A percentile compares a stretch with the other conserved stretches of the same genome.
Conservation (phyloP, 2,329 filamentous ascomycete genomes). For the Cercospora canescens region DNA sequence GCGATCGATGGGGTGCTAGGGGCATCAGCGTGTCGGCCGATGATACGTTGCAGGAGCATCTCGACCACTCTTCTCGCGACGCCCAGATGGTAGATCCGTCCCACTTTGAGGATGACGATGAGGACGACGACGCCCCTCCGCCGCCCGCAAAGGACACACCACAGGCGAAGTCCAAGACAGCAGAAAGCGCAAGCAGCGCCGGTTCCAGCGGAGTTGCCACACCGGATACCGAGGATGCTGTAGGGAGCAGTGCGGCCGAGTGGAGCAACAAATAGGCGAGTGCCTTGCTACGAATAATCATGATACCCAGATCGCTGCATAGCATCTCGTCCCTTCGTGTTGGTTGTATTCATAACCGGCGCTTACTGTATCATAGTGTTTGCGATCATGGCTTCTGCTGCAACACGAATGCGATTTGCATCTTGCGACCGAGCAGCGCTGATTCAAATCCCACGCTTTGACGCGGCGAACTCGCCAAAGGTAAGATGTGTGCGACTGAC, state of each 20-base stretch:
- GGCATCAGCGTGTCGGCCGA: conserved; percentile 63
- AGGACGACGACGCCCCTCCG: conserved; percentile 38
- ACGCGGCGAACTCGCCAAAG: neutral
- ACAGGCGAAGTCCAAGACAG: conserved; percentile 9
- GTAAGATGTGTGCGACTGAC: neutral
- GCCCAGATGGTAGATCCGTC: conserved; percentile 46
- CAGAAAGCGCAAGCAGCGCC: conserved; percentile 29
- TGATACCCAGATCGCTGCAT: conserved; percentile 15
- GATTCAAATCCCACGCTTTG: neutral
- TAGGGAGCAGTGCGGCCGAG: conserved; percentile 10
- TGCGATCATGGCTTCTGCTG: neutral
- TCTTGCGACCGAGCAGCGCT: neutral
- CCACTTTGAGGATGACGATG: conserved; percentile 49
- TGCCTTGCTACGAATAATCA: conserved; percentile 10
- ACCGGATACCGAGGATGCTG: conserved; percentile 6
- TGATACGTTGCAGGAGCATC: conserved; percentile 47
- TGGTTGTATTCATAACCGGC: conserved; percentile 1
- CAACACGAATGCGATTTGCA: neutral
- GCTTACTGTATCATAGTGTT: conserved; percentile 13
- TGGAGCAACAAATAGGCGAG: conserved; percentile 15
- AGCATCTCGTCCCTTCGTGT: neutral
- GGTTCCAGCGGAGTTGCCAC: conserved; percentile 11
- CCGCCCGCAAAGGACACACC: conserved; percentile 32
- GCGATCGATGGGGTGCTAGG: conserved; percentile 57
- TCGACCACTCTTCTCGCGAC: conserved; percentile 26